Conservation (phyloP, 768 basidiomycete species). For the Lentinula sp. region DNA sequence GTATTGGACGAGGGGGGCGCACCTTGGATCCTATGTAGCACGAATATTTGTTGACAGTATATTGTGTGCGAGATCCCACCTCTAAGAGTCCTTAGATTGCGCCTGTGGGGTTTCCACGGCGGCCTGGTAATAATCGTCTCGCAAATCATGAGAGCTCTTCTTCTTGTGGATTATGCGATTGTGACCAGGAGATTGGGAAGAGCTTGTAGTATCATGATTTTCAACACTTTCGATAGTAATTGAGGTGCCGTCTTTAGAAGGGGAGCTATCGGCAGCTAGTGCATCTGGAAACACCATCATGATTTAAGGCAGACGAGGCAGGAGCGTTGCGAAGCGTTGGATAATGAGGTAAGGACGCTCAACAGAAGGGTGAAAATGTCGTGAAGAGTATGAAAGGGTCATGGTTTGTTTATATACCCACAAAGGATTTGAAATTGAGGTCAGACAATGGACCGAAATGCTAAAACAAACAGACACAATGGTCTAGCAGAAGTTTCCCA, state of each 20-base stretch:
- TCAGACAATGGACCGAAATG: neutral
- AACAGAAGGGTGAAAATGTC: no score
- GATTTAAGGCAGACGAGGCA: neutral
- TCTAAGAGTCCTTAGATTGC: neutral
- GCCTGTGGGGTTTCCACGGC: neutral
- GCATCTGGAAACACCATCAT: neutral
- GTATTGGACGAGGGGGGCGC: no score
- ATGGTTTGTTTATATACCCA: no score
- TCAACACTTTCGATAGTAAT: neutral
- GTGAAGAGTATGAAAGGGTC: no score
- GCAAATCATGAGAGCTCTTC: conserved; percentile 24
- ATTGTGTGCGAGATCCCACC: no score
- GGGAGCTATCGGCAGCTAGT: neutral
- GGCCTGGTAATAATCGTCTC: conserved; percentile 19
- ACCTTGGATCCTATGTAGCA: no score
- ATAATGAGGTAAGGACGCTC: no score
- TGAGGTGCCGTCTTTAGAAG: neutral
- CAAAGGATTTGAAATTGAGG: no score
- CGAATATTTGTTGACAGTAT: no score
- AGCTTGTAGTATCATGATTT: neutral
- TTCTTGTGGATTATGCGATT: conserved; percentile 25
- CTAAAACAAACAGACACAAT: neutral
- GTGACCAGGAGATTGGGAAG: neutral
- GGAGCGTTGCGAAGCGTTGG: no score
- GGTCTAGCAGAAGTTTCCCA: neutral